phyloP scores from a whole-genome alignment of 805 yeast species.

The Hanseniaspora lachancei region DNA sequence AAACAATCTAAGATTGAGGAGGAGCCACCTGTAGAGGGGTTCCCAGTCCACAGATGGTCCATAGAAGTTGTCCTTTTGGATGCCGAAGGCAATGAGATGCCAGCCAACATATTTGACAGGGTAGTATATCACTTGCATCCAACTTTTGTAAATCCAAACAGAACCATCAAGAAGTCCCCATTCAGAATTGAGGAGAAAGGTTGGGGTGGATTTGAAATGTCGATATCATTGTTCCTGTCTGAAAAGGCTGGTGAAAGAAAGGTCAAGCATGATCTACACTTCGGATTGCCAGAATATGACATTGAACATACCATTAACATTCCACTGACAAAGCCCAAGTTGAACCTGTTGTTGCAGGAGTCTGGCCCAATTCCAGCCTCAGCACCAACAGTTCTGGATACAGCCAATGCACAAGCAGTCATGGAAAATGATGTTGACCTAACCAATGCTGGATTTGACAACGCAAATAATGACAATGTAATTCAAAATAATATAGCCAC shows the following conservation, averaged over 20 bases:
- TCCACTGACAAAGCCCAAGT: slow-evolving; percentile 60
- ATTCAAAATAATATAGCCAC: slow-evolving; percentile 32
- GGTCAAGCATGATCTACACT: slow-evolving; percentile 79
- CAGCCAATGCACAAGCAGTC: slow-evolving; percentile 26
- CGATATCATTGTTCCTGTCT: slow-evolving; percentile 57
- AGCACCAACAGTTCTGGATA: slow-evolving; percentile 15
- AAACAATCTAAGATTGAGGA: slow-evolving; percentile 71
- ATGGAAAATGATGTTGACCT: slow-evolving; percentile 13
- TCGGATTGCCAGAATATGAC: slow-evolving; percentile 59
- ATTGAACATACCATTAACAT: slow-evolving; percentile 66
- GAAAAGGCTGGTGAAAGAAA: slow-evolving; percentile 86
- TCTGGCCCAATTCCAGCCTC: slow-evolving; percentile 52
- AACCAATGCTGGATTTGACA: slow-evolving; percentile 11
- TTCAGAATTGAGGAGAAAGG: slow-evolving; percentile 85
- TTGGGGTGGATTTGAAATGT: slow-evolving; percentile 96
- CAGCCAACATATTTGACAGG: slow-evolving; percentile 80
- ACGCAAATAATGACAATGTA: slow-evolving; percentile 14
- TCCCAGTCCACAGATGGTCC: slow-evolving; percentile 91
- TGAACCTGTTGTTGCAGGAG: slow-evolving; percentile 61
- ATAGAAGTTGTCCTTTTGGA: slow-evolving; percentile 65
- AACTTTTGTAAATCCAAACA: slow-evolving; percentile 78
- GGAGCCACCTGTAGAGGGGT: slow-evolving; percentile 76
- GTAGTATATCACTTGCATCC: slow-evolving; percentile 92
- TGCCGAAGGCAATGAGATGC: slow-evolving; percentile 65
- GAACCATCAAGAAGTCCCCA: slow-evolving; percentile 70